These are phyloP conservation scores for Gomphus bonarii DNA, from an alignment of 1,284 basidiomycete genomes.

Conservation along the genomic window DNA sequence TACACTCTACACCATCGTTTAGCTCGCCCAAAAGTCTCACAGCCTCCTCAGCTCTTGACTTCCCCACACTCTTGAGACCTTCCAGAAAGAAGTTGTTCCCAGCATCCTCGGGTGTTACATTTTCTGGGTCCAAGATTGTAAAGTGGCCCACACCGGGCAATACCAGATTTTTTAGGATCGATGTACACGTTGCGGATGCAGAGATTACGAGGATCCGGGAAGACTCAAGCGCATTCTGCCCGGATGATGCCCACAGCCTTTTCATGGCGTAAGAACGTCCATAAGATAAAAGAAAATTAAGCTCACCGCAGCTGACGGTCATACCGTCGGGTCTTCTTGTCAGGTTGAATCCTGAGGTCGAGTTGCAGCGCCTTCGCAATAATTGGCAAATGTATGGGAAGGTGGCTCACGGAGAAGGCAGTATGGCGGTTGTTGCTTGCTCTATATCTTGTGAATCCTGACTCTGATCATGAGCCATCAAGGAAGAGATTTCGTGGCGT, in stretches of 20 bases:
- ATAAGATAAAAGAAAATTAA: not conserved
- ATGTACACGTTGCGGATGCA: conserved; percentile 71
- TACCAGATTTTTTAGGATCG: conserved; percentile 90
- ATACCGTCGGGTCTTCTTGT: conserved; percentile 81
- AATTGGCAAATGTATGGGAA: not conserved
- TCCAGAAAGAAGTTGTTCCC: conserved; percentile 97
- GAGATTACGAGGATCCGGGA: conserved; percentile 77
- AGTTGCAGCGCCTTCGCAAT: conserved; percentile 1
- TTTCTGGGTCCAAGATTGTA: conserved; percentile 67
- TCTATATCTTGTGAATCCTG: conserved; percentile 40
- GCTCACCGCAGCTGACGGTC: conserved; percentile 83
- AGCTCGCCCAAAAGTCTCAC: conserved; percentile 76
- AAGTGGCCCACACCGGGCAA: conserved; percentile 91
- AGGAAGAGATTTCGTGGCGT: not conserved
- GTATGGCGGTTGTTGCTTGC: conserved; percentile 36
- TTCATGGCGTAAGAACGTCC: not conserved
- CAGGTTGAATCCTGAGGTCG: conserved; percentile 42
- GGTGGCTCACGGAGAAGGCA: conserved; percentile 25
- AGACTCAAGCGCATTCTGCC: conserved; percentile 85
- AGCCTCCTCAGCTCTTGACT: conserved; percentile 71
- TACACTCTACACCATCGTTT: conserved; percentile 77
- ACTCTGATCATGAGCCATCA: conserved; percentile 9
- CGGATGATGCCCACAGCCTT: conserved; percentile 91
- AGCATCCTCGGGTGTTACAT: conserved; percentile 65
- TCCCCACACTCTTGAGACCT: conserved; percentile 64